Evolutionary conservation across 108 stramenopile species (phyloP), one percentile per base, ranked within the genome.

Genomic region (Stephanodiscus minutulus): DNA sequence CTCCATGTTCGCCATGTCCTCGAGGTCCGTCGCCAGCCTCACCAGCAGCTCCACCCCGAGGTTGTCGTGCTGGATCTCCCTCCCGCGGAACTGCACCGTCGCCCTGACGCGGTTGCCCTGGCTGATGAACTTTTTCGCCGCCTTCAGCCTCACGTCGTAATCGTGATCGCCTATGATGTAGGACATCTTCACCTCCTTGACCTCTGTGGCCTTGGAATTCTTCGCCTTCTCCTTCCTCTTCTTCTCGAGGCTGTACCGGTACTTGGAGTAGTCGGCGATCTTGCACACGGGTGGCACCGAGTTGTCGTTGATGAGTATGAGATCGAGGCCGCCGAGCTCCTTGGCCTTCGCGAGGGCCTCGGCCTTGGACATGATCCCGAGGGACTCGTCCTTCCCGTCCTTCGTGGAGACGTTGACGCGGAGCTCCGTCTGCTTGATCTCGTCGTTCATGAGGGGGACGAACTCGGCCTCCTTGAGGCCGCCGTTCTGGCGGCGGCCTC

Each of bases 131-230:
- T 96, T 97, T 39, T 68, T 46, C 1, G 95, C 96, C 61, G 83
- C 89, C 83, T 90, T 91, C 22, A 86, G 76, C 22, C 98, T 83
- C 1, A 97, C 97, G 49, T 83, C 85, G 73, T 96, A 98, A 68
- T 98, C 98, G 70, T 96, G 96, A 20, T 89, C 87, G 60, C 96
- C 97, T 69, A 98, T 97, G 81, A 96, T 97, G 88, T 96, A 96
- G 21, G 85, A 87, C 95, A 98, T 95, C 73, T 97, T 98, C 21
- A 98, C 91, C 76, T 98, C 97, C 83, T 98, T 98, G 29, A 97
- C 62, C 81, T 97, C 97, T 18, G 86, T 91, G 9, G 90, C 84
- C 86, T 98, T 98, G 60, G 86, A 82, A 84, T 97, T 97, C 85
- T 97, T 97, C 70, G 86, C 87, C 68, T 90, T 72, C 60, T 97